Conservation (phyloP, 202 grass and related monocot species). For the Carex sylvatica region DNA sequence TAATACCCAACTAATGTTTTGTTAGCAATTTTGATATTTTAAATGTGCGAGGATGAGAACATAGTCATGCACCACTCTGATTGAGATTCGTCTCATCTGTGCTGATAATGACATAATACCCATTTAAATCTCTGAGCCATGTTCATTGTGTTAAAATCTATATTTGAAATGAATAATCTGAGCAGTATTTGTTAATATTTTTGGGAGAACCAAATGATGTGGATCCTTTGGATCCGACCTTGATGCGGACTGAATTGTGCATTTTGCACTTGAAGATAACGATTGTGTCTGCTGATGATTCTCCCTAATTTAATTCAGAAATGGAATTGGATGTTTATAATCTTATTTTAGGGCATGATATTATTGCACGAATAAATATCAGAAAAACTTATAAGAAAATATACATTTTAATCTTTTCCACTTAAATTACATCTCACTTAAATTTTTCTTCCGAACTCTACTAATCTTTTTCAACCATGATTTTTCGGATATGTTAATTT, state of each 20-base stretch:
- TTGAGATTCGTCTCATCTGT: slow-evolving; percentile 9
- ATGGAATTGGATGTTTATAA: no score
- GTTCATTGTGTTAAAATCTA: background rate
- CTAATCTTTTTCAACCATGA: no score
- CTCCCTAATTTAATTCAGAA: background rate
- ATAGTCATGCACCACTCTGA: slow-evolving; percentile 61
- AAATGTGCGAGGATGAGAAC: slow-evolving; percentile 29
- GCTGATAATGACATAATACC: slow-evolving; percentile 6
- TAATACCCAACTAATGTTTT: no score
- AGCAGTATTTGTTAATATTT: no score
- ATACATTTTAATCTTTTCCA: no score
- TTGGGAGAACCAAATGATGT: background rate
- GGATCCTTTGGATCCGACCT: slow-evolving; percentile 9
- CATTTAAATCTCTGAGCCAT: slow-evolving; percentile 3
- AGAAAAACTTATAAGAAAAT: no score
- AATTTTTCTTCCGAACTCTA: no score
- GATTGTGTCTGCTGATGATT: background rate
- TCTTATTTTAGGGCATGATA: no score
- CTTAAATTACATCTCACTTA: no score
- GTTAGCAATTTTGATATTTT: background rate
- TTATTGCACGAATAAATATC: no score
- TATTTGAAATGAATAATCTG: background rate
- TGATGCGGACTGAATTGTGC: slow-evolving; percentile 22
- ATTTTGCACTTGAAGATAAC: background rate
- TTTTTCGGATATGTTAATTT: background rate